A percentile compares a stretch with the other conserved stretches of the same genome.
Evolutionary conservation across 345 rosid genomes (phyloP).

Genomic region (Balakata baccata): DNA sequence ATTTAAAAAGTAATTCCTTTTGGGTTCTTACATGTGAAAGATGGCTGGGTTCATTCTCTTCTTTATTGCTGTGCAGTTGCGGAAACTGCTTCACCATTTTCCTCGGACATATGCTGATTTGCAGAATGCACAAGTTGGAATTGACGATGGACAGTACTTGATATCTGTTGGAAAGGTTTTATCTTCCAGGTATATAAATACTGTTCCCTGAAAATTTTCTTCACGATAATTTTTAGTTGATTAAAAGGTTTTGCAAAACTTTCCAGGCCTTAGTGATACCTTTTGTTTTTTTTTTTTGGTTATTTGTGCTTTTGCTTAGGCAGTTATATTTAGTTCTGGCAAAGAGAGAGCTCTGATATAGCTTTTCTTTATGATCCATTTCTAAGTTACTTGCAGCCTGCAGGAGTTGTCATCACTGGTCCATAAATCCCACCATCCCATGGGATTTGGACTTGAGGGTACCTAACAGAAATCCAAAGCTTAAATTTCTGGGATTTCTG

Average conservation of each 20-base stretch:
- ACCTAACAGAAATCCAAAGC: neutral
- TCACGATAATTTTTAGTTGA: neutral
- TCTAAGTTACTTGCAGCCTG: neutral
- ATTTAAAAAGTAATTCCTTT: conserved; percentile 6
- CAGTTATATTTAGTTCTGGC: neutral
- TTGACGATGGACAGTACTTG: conserved; percentile 83
- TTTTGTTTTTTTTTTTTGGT: neutral
- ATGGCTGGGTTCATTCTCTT: conserved; percentile 21
- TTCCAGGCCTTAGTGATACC: neutral
- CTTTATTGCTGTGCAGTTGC: conserved; percentile 44
- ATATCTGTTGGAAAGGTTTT: conserved; percentile 72
- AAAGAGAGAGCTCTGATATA: conserved; percentile 5
- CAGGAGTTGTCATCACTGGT: neutral
- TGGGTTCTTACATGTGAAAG: conserved; percentile 6
- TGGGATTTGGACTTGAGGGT: neutral
- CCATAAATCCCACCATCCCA: neutral
- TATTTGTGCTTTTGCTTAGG: neutral
- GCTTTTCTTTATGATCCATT: neutral
- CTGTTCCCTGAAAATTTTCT: neutral
- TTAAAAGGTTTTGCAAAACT: conserved; percentile 1
- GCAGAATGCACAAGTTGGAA: conserved; percentile 69
- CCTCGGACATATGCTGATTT: conserved; percentile 93
- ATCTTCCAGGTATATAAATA: conserved; percentile 64
- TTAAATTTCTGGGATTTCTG: neutral
- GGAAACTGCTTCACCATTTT: conserved; percentile 82